Base-by-base conservation (phyloP, 495 filamentous ascomycete species). In the Aspergillus nidulans region DNA sequence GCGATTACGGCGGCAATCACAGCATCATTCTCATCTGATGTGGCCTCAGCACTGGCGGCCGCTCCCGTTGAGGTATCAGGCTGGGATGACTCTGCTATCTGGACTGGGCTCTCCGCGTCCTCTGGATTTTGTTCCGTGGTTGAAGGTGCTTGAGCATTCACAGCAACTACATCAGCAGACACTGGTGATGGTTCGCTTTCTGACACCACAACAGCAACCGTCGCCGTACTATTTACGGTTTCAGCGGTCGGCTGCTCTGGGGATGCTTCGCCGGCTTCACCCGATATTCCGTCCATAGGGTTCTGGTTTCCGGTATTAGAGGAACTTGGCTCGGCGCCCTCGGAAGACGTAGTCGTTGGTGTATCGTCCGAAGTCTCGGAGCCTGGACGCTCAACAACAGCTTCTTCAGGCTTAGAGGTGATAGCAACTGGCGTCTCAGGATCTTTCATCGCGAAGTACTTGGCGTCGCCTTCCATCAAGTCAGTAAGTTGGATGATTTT, bases 371-470 rank as follows among this genome's bases (percentile, higher is more conserved):
- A 55, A n/a, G 62, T 59, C n/a, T 63, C 63, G 8, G 66, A 60
- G 12, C 38, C 46, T 3, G 49, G 53, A 7, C 57, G 66, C 45
- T 73, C 72, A 9, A 68, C 39, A 8, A 72, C 58, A 9, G 62
- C 62, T 44, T 70, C 70, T 36, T 76, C 70, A 6, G 63, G 57
- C 50, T 77, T 77, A 34, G 71, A 63, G 25, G 66, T 69, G 1
- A 59, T 45, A 8, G 61, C 52, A 6, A 57, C 52, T 4, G 58
- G 47, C 0, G 62, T 52, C 9, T 61, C 63, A 8, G 74, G 73
- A 24, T 77, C 74, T 1, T 71, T 66, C 50, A 76, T 71, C 39
- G 70, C 70, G 41, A 75, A 77, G 46, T 67, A 71, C 40, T 76
- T 69, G 41, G 74, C 72, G 45, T 75, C 73, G 20, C 58, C 69